Evolutionary conservation across 768 basidiomycete species (phyloP).

Genomic region (Boletus barrowsii): DNA sequence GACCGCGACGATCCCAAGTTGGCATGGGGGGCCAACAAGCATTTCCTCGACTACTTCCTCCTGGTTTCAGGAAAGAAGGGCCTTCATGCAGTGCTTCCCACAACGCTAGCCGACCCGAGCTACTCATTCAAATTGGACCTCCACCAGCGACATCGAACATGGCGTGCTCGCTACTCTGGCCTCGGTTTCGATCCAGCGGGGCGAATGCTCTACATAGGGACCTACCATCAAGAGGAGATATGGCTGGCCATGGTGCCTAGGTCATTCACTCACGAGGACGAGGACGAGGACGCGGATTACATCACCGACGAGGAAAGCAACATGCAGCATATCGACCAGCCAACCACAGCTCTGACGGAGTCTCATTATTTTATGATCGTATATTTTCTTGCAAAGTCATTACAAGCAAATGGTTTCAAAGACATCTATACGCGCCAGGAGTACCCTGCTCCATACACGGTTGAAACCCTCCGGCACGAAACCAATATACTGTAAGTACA

Average conservation of each 20-base stretch:
- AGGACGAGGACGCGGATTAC: no score
- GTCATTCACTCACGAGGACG: neutral
- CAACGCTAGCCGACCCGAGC: neutral
- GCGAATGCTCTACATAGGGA: constrained; percentile 1
- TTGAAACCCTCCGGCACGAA: no score
- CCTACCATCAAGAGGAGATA: neutral
- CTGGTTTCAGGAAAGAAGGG: neutral
- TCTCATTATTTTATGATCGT: no score
- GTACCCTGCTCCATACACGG: no score
- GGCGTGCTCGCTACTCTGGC: constrained; percentile 1
- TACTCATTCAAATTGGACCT: neutral
- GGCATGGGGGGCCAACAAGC: neutral
- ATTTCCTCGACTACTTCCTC: neutral
- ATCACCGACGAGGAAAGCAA: no score
- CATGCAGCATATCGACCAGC: no score
- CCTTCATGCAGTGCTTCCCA: neutral
- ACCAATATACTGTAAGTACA: no score
- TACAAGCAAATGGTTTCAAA: no score
- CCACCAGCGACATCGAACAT: neutral
- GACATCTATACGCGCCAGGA: no score
- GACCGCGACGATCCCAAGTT: neutral
- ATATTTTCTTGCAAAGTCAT: no score
- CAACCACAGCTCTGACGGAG: no score
- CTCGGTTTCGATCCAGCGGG: neutral
- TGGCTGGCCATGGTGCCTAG: neutral